Evolutionary conservation across 148 eudicot species (phyloP), one percentile per base, ranked within the genome.

Genomic region (Rhododendron vialii): DNA sequence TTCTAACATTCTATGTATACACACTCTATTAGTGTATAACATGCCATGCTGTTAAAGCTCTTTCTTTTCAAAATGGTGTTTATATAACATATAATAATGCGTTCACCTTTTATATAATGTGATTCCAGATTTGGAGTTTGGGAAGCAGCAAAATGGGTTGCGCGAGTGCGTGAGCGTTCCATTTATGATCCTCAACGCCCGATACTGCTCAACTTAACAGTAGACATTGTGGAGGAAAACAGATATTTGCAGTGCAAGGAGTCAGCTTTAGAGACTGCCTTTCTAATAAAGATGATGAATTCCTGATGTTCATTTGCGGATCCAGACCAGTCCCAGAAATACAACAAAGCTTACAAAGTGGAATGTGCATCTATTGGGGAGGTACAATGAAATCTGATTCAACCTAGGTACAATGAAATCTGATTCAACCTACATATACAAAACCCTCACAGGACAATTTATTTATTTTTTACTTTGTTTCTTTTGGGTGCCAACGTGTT

Each of bases 101-200:
- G 26, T 33, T 82, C 47, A 78, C 59, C 57, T 43, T 14, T 33
- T 85, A 17, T 22, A 28, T 51, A 80, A 81, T 57, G 50, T 80
- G 65, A 73, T 78, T 65, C 65, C 91, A 96, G 98, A 84, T 96
- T 96, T 83, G 98, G 99, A 79, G 96, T 96, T 57, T 95, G 98
- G 98, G 99, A 94, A 94, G 98, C 98, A 59, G 99, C 99, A 87
- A 95, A 96, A 91, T 95, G 96, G 94, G 95, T 93, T 78, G 98
- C 99, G 63, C 92, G 94, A 69, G 94, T 93, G 18, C 93, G 98
- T 36, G 98, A 96, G 50, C 89, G 87, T 83, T 87, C 98, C 6
- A 86, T 91, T 33, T 89, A 95, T 45, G 94, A 95, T 83, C 98
- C 99, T 74, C 88, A 87, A 82, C 98, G 92, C 45, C 99, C 99